Percentiles rank a stretch among this genome's conserved stretches.
Conservation (phyloP, 73 alveolate genomes). For the Paramecium sexaurelia region DNA sequence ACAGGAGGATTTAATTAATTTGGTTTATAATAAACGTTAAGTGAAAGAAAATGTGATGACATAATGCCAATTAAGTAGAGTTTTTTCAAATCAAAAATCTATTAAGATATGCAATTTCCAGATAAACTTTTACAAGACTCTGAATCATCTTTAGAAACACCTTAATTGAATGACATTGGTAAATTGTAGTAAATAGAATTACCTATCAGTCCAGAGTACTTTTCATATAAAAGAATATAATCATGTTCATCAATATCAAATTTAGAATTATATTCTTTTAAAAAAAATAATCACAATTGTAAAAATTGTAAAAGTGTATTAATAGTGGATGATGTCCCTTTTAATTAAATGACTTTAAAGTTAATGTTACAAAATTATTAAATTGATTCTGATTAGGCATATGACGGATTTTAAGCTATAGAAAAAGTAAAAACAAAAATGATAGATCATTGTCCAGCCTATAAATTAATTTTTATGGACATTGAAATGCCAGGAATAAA, state of each 20-base stretch:
- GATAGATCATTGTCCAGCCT: background rate
- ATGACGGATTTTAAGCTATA: background rate
- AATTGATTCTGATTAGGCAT: background rate
- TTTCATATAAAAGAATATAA: background rate
- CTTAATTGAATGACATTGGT: background rate
- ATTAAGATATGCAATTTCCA: background rate
- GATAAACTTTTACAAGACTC: background rate
- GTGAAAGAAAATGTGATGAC: background rate
- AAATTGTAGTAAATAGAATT: background rate
- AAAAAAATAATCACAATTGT: background rate
- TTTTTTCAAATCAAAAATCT: background rate
- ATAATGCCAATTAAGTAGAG: background rate
- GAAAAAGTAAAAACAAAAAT: background rate
- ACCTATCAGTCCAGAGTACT: background rate
- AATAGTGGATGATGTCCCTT: constrained; percentile 24
- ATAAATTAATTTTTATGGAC: constrained; percentile 11
- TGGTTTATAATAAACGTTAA: background rate
- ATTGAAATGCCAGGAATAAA: constrained; percentile 21
- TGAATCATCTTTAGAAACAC: background rate
- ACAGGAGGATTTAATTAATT: background rate
- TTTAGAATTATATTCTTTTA: background rate
- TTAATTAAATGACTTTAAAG: background rate
- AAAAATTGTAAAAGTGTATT: background rate
- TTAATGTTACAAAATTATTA: background rate
- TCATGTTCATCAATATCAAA: background rate